Percentiles rank a stretch among this genome's conserved stretches.
phyloP scores from a whole-genome alignment of 2,329 filamentous ascomycete genomes.

The Apiospora koreana region DNA sequence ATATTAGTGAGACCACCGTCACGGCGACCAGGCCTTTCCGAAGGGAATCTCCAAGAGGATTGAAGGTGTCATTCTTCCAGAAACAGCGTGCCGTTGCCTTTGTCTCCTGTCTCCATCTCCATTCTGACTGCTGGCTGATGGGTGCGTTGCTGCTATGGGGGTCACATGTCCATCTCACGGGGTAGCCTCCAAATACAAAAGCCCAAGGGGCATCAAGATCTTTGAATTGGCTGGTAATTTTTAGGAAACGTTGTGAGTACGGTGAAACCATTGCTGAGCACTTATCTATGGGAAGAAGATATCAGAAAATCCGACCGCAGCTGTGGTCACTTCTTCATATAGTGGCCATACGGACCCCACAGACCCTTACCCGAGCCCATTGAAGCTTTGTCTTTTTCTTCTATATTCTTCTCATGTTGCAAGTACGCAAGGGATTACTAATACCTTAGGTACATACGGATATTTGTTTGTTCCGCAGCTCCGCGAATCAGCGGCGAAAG shows the following conservation, averaged over 20 bases:
- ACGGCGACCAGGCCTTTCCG: constrained; percentile 17
- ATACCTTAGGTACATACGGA: background rate
- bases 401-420: background rate
- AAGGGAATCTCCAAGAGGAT: constrained; percentile 9
- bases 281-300: background rate
- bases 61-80: constrained; percentile 2
- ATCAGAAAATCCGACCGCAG: background rate
- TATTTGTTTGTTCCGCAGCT: background rate
- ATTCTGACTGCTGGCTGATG: background rate
- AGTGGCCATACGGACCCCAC: background rate
- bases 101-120: background rate
- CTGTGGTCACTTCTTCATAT: background rate
- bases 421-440: background rate
- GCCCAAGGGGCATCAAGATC: background rate
- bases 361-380: background rate
- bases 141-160: background rate
- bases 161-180: background rate
- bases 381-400: background rate
- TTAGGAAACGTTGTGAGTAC: background rate
- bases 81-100: background rate
- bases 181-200: background rate
- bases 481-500: background rate
- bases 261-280: background rate
- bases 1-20: constrained; percentile 15
- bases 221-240: background rate